A percentile compares a stretch with the other conserved stretches of the same genome.
phyloP scores from a whole-genome alignment of 495 filamentous ascomycete species.

The Bacidia rubella region DNA sequence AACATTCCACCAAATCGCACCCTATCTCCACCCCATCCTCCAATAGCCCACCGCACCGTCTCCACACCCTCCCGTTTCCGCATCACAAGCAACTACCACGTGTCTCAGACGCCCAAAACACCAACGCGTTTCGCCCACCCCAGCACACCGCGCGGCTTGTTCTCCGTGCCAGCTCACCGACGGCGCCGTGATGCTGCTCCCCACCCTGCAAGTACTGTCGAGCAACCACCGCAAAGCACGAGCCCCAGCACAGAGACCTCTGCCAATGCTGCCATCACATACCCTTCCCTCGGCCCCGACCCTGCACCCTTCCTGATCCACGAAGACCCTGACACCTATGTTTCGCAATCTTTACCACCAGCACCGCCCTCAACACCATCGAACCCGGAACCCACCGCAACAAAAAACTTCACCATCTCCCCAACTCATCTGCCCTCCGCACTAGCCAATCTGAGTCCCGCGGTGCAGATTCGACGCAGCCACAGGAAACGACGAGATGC shows the following conservation, averaged over 20 bases:
- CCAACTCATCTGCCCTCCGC: neutral
- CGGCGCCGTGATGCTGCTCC: neutral
- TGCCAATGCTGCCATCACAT: neutral
- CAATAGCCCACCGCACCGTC: neutral
- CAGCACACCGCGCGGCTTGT: conserved; percentile 4
- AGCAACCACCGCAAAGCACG: neutral
- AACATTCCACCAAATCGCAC: conserved; percentile 4
- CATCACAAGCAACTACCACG: neutral
- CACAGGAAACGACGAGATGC: neutral
- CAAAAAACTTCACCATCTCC: neutral
- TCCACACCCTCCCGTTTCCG: conserved; percentile 3
- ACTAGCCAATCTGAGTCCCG: neutral
- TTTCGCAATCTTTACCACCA: neutral
- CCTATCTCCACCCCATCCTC: neutral
- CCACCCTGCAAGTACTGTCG: neutral
- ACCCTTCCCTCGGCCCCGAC: neutral
- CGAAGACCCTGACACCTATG: conserved; percentile 1
- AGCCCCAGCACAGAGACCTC: neutral
- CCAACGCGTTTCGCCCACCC: conserved; percentile 1
- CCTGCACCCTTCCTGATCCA: conserved; percentile 3
- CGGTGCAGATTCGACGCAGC: neutral
- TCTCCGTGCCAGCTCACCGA: conserved; percentile 7
- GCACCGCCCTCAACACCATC: neutral
- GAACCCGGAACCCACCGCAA: neutral
- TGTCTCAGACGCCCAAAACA: neutral